Conservation (phyloP, 768 basidiomycete species). For the Psilocybe subaeruginosa region DNA sequence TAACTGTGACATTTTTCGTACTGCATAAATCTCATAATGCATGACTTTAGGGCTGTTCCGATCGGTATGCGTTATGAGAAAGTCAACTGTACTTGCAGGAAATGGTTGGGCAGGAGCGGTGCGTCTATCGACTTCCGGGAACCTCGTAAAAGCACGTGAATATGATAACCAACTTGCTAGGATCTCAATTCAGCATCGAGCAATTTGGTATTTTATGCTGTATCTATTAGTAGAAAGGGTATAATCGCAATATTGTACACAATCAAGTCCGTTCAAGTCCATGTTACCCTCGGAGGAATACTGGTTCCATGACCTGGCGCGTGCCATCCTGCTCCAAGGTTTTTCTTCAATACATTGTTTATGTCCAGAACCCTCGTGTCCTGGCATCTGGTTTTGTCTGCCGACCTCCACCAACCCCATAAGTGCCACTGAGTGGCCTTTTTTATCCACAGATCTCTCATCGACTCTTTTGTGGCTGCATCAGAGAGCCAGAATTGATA, state of each 20-base stretch:
- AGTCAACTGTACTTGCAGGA: no score
- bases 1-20: no score
- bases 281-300: constrained; percentile 5
- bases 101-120: no score
- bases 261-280: constrained; percentile 9
- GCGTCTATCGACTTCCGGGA: no score
- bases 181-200: no score
- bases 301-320: constrained; percentile 9
- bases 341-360: constrained; percentile 23
- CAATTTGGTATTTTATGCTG: background rate
- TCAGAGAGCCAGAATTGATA: constrained; percentile 53
- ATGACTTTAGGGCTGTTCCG: no score
- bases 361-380: constrained; percentile 27
- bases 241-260: background rate
- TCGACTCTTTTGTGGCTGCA: constrained; percentile 14
- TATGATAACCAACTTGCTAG: no score
- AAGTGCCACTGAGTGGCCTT: constrained; percentile 20
- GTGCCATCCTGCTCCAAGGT: constrained; percentile 27
- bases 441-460: constrained; percentile 26
- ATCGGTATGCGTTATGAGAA: no score
- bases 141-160: no score
- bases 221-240: background rate
- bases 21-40: no score
- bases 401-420: constrained; percentile 32
- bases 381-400: constrained; percentile 28